Base-by-base conservation (phyloP, 1,139 yeast species). In the Candida glucosophila region DNA sequence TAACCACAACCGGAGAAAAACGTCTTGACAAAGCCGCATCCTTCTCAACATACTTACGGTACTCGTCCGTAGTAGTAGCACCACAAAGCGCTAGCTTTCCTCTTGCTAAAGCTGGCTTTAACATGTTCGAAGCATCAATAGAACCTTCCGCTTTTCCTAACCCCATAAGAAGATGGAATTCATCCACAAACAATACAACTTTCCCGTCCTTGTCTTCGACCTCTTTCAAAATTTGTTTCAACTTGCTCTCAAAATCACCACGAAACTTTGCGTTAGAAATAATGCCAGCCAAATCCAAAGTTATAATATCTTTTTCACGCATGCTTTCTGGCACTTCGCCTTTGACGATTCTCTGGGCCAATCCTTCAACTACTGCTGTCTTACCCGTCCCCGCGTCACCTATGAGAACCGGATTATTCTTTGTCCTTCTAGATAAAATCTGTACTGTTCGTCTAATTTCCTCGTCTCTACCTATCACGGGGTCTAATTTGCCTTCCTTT, bases 301-400 rank as follows among this genome's bases (percentile, higher is more conserved):
- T 75, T 22, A 86, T 70, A 15, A 90, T 77, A 35, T 74, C 71
- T 50, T 90, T 88, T 31, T 80, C 75, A 46, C 83, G 82, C 78
- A 90, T 77, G 26, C 86, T 73, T 34, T 90, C 97, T 0, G 98
- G 98, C 1, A 90, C 98, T 44, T 86, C 95, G 6, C 90, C 90
- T 31, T 81, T 74, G 10, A 83, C 74, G 29, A 90, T 86, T 41
- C 96, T 59, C 53, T 90, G 97, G 0, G 97, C 97, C 26, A 90
- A 63, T 1, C 97, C 98, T 51, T 90, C 98, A 74, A 90, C 80
- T 28, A 90, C 77, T 4, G 96, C 93, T 0, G 97, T 90, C 53
- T 90, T 90, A 56, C 98, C 98, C 0, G 95, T 92, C 55, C 98
- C 98, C 1, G 98, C 97, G 37, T 82, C 76, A 34, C 97, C 98